Percentiles rank a stretch among this genome's conserved stretches.
These are phyloP conservation scores for Diutina sp. DNA, from an alignment of 1,139 yeast genomes.

Conservation along the genomic window DNA sequence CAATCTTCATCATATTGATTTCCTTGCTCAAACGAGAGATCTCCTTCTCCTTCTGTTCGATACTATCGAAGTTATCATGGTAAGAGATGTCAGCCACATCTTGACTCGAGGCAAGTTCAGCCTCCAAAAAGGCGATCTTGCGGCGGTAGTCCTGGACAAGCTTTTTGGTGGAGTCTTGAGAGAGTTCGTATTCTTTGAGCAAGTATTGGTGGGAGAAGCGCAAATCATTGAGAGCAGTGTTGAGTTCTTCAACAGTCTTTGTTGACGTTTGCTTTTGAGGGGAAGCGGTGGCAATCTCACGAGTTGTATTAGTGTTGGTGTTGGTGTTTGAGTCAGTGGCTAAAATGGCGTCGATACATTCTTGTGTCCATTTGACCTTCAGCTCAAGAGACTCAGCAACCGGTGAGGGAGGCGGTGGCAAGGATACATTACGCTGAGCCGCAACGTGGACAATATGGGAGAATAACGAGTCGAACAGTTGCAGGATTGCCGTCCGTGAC, in stretches of 20 bases:
- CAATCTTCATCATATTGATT: slow-evolving; percentile 35
- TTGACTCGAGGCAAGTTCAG: slow-evolving; percentile 15
- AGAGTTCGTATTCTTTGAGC: slow-evolving; percentile 46
- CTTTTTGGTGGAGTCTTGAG: slow-evolving; percentile 35
- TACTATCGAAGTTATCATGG: slow-evolving; percentile 6
- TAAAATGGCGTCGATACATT: slow-evolving; percentile 34
- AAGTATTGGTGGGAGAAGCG: slow-evolving; percentile 54
- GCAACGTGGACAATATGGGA: slow-evolving; percentile 43
- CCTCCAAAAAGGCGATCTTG: slow-evolving; percentile 31
- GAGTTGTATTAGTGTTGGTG: slow-evolving; percentile 3
- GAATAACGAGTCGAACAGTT: slow-evolving; percentile 30
- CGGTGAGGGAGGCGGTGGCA: slow-evolving; percentile 34
- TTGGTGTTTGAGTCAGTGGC: background rate
- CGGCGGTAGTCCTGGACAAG: slow-evolving; percentile 36
- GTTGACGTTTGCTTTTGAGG: slow-evolving; percentile 10
- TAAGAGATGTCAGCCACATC: background rate
- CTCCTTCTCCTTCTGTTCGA: slow-evolving; percentile 32
- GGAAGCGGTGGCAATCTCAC: slow-evolving; percentile 6
- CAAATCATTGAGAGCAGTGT: slow-evolving; percentile 46
- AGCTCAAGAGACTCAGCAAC: slow-evolving; percentile 13
- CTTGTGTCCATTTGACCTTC: slow-evolving; percentile 33
- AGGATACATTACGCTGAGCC: slow-evolving; percentile 31
- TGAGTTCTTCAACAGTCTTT: slow-evolving; percentile 24
- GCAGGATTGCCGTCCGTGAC: background rate
- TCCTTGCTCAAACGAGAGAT: slow-evolving; percentile 33